phyloP scores from a whole-genome alignment of 345 rosid genomes.

The Litchi chinensis region DNA sequence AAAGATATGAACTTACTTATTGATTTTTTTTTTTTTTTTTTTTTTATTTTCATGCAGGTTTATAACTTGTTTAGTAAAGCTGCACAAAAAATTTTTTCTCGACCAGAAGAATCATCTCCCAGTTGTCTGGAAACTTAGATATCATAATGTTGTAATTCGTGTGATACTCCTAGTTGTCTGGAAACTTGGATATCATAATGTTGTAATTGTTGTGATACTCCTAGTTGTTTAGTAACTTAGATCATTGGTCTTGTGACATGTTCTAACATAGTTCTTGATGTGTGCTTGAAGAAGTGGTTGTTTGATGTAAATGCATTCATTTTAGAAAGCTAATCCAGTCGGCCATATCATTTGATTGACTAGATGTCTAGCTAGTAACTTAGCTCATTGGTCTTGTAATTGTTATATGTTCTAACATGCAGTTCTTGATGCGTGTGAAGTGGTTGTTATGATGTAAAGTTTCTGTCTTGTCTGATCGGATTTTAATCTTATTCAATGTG shows the following conservation, averaged over 20 bases:
- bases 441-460: neutral
- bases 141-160: neutral
- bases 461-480: neutral
- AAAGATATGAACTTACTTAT: neutral
- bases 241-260: too few species aligned
- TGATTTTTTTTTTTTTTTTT: neutral
- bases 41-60: conserved; percentile 31
- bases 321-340: too few species aligned
- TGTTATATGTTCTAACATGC: too few species aligned
- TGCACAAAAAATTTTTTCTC: conserved; percentile 57
- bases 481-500: neutral
- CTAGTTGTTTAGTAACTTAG: too few species aligned
- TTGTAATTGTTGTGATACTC: neutral
- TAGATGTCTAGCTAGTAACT: too few species aligned
- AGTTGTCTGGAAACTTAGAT: neutral
- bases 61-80: conserved; percentile 63
- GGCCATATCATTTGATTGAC: too few species aligned
- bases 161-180: neutral
- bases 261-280: neutral
- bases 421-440: too few species aligned
- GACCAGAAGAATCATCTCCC: conserved; percentile 21
- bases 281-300: neutral
- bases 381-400: too few species aligned
- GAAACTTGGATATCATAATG: neutral
- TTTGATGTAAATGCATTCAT: neutral